A percentile compares a stretch with the other conserved stretches of the same genome.
Evolutionary conservation across 2,329 filamentous ascomycete species (phyloP).

Genomic region (Neobulgaria alba): DNA sequence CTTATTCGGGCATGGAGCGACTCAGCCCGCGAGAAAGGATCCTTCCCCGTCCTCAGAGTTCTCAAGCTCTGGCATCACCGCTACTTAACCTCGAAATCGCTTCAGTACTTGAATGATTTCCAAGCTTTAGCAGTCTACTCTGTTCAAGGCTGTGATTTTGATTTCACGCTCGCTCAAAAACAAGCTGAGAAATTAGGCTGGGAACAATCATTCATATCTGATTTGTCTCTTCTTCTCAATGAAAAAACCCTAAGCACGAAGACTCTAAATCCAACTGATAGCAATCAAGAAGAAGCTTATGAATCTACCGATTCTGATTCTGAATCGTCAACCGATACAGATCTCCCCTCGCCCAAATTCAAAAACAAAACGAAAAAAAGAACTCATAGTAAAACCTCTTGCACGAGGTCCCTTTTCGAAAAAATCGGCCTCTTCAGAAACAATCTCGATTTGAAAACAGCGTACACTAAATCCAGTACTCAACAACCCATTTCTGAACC

Average conservation of each 20-base stretch:
- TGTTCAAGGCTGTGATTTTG: slow-evolving; percentile 20
- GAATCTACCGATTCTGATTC: too few relatives aligned
- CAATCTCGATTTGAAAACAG: slow-evolving; percentile 21
- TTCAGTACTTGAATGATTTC: slow-evolving; percentile 26
- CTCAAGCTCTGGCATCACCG: slow-evolving; percentile 25
- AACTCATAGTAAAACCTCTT: too few relatives aligned
- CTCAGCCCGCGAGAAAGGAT: slow-evolving; percentile 18
- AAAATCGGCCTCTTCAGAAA: slow-evolving; percentile 23
- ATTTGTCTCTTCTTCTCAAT: too few relatives aligned
- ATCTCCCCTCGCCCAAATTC: too few relatives aligned
- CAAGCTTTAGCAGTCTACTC: slow-evolving; percentile 26
- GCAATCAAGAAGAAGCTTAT: too few relatives aligned
- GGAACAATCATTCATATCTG: slow-evolving; percentile 13
- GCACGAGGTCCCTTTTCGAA: too few relatives aligned
- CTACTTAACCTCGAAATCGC: slow-evolving; percentile 23
- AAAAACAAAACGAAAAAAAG: too few relatives aligned
- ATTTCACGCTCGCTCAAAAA: not conserved
- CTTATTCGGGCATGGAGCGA: slow-evolving; percentile 27
- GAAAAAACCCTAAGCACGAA: too few relatives aligned
- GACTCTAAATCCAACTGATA: too few relatives aligned
- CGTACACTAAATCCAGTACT: slow-evolving; percentile 17
- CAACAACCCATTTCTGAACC: slow-evolving; percentile 16
- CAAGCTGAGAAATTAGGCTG: slow-evolving; percentile 18
- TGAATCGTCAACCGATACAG: too few relatives aligned
- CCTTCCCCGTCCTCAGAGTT: slow-evolving; percentile 26